These are phyloP conservation scores for Phylloporus scabripes DNA, from an alignment of 768 basidiomycete genomes.

Conservation along the genomic window DNA sequence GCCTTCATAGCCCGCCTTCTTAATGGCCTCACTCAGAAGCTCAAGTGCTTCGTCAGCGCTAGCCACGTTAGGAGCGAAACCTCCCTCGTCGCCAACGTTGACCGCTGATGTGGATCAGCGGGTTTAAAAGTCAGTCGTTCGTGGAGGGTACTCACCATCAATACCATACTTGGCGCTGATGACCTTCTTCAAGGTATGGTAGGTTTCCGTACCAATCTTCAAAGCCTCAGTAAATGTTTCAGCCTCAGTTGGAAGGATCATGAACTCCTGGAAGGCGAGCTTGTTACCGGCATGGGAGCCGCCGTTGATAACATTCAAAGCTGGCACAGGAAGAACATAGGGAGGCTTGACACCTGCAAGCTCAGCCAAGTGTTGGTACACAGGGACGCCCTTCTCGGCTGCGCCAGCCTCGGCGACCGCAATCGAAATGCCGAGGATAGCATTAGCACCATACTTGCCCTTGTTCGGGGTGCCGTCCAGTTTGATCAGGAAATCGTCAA, in stretches of 20 bases:
- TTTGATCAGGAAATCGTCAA: constrained; percentile 98
- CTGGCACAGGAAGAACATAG: constrained; percentile 85
- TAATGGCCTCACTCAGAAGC: constrained; percentile 91
- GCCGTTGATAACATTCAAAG: constrained; percentile 99
- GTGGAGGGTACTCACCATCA: constrained; percentile 59
- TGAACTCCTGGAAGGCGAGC: constrained; percentile 99
- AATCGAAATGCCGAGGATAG: constrained; percentile 97
- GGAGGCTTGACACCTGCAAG: constrained; percentile 94
- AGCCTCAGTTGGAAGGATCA: constrained; percentile 96
- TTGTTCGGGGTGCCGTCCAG: constrained; percentile 97
- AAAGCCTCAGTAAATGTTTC: constrained; percentile 90
- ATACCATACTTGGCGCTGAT: constrained; percentile 99
- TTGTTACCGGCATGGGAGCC: constrained; percentile 99
- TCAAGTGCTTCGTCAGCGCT: constrained; percentile 98
- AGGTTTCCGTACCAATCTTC: constrained; percentile 98
- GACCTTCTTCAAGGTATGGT: constrained; percentile 98
- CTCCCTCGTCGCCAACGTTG: constrained; percentile 99
- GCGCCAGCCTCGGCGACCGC: constrained; percentile 92
- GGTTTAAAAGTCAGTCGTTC: background rate
- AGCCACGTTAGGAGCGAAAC: constrained; percentile 96
- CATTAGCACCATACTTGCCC: constrained; percentile 98
- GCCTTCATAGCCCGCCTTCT: constrained; percentile 96
- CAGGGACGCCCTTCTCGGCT: constrained; percentile 89
- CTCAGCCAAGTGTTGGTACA: constrained; percentile 94
- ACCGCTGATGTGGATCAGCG: constrained; percentile 55